Conservation (phyloP, 257 asterid genomes). For the Solanum infundibuliforme region DNA sequence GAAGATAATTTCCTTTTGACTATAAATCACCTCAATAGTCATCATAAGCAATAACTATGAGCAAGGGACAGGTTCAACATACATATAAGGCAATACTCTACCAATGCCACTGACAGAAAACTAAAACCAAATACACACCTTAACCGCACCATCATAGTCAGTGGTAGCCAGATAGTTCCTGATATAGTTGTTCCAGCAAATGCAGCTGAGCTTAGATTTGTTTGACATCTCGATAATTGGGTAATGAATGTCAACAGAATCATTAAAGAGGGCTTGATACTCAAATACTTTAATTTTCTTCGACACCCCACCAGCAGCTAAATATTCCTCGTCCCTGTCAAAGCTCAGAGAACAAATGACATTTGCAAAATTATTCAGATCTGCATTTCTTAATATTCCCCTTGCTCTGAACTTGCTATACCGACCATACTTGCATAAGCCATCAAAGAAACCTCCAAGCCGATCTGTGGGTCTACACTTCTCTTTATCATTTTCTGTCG, state of each 20-base stretch:
- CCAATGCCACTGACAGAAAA: not conserved
- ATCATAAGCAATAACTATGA: not conserved
- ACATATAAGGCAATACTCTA: not conserved
- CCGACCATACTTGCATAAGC: constrained; percentile 89
- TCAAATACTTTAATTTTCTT: constrained; percentile 88
- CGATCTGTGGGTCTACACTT: constrained; percentile 31
- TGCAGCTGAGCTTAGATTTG: constrained; percentile 69
- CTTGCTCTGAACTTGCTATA: constrained; percentile 49
- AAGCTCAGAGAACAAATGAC: constrained; percentile 92
- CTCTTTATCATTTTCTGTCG: constrained; percentile 24
- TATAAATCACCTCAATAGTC: not conserved
- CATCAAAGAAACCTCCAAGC: constrained; percentile 71
- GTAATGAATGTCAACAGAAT: constrained; percentile 80
- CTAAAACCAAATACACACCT: constrained; percentile 17
- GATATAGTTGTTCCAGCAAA: constrained; percentile 91
- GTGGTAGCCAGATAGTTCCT: constrained; percentile 88
- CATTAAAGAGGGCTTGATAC: constrained; percentile 50
- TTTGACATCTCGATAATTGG: constrained; percentile 82
- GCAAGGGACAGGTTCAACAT: not conserved
- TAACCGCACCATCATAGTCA: constrained; percentile 81
- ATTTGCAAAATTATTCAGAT: constrained; percentile 60
- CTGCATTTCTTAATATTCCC: constrained; percentile 71
- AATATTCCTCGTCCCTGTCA: constrained; percentile 86
- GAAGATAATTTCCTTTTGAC: not conserved
- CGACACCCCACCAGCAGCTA: constrained; percentile 91